Percentiles rank a stretch among this genome's conserved stretches.
Conservation (phyloP, 768 basidiomycete genomes). For the Tricholoma flavovirens region DNA sequence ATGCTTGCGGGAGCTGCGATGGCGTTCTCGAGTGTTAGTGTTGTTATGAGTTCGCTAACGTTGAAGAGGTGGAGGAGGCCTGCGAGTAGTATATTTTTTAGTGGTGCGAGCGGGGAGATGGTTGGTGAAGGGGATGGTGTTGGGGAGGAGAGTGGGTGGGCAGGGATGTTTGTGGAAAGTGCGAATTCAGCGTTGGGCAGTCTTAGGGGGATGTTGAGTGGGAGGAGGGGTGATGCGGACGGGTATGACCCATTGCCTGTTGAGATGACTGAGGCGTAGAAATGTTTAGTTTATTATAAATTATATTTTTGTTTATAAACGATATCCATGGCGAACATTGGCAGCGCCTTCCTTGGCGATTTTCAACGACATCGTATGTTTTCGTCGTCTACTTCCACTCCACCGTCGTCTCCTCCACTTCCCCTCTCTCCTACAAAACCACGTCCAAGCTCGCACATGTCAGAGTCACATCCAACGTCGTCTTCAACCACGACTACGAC, state of each 20-base stretch:
- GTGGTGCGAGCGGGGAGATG: slow-evolving; percentile 36
- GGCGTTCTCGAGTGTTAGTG: slow-evolving; percentile 96
- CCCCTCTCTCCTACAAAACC: slow-evolving; percentile 19
- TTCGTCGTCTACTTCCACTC: slow-evolving; percentile 25
- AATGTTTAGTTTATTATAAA: neutral
- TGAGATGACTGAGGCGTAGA: slow-evolving; percentile 44
- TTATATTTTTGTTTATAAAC: neutral
- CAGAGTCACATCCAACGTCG: slow-evolving; percentile 5
- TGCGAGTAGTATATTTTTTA: slow-evolving; percentile 61
- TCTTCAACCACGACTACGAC: slow-evolving; percentile 26
- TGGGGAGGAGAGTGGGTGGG: slow-evolving; percentile 25
- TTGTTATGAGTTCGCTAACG: slow-evolving; percentile 84
- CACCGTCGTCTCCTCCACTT: slow-evolving; percentile 37
- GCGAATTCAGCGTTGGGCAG: slow-evolving; percentile 35
- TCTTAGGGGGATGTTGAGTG: slow-evolving; percentile 36
- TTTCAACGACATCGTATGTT: slow-evolving; percentile 59
- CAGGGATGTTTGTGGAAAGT: slow-evolving; percentile 44
- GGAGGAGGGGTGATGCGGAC: slow-evolving; percentile 25
- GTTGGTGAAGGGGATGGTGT: slow-evolving; percentile 29
- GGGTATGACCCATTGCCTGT: slow-evolving; percentile 72
- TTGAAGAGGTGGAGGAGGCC: slow-evolving; percentile 84
- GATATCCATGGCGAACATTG: slow-evolving; percentile 46
- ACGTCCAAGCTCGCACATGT: slow-evolving; percentile 2
- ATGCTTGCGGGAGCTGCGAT: slow-evolving; percentile 99
- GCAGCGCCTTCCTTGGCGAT: slow-evolving; percentile 81